Percentiles rank a stretch among this genome's conserved stretches.
These are phyloP conservation scores for Aspergillus tamarii DNA, from an alignment of 2,329 filamentous ascomycete species.

Conservation along the genomic window DNA sequence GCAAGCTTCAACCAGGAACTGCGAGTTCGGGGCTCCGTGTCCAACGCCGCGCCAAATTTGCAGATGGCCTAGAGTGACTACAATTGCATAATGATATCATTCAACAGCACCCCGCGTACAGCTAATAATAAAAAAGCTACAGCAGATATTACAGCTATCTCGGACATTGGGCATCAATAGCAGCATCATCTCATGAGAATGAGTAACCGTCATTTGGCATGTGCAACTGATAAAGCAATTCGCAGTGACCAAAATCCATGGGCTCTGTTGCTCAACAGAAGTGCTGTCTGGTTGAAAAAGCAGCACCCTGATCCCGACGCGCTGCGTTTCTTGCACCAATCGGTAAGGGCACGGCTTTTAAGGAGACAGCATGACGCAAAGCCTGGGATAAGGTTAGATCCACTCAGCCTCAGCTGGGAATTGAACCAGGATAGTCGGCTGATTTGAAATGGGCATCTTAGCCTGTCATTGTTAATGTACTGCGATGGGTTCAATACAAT, in stretches of 20 bases:
- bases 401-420: constrained; percentile 8
- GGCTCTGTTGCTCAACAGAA: background rate
- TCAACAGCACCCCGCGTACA: background rate
- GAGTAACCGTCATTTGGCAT: background rate
- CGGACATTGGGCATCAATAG: constrained; percentile 13
- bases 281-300: constrained; percentile 6
- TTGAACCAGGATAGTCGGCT: constrained; percentile 6
- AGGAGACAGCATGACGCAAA: constrained; percentile 17
- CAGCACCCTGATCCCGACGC: constrained; percentile 3
- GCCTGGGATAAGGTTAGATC: constrained; percentile 14
- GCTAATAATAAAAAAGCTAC: background rate
- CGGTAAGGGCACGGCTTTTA: background rate
- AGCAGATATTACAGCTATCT: background rate
- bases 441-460: constrained; percentile 1
- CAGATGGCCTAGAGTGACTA: background rate
- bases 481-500: background rate
- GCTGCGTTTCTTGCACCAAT: constrained; percentile 9
- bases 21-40: background rate
- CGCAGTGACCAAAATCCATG: background rate
- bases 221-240: constrained; percentile 7
- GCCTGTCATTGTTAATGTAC: background rate
- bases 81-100: background rate
- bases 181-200: background rate
- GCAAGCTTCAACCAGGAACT: background rate
- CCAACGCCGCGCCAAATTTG: background rate